A percentile compares a stretch with the other conserved stretches of the same genome.
Conservation (phyloP, 768 basidiomycete genomes). For the Amanita rubescens region DNA sequence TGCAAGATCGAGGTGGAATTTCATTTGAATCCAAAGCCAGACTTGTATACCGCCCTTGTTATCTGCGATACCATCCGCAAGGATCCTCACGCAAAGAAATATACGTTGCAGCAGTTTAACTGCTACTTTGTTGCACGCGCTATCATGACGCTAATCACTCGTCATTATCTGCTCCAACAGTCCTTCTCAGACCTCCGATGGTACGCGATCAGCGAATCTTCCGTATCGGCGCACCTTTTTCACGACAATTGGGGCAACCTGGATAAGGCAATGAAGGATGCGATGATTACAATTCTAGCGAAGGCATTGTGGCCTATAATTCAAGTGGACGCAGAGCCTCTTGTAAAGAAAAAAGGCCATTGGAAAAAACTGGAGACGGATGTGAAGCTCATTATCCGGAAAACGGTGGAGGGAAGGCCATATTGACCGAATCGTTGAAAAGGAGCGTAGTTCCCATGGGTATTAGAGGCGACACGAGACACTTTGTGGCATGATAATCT, state of each 20-base stretch:
- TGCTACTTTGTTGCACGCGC: slow-evolving; percentile 3
- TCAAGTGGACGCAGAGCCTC: not conserved
- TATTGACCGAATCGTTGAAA: not conserved
- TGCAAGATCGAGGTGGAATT: not conserved
- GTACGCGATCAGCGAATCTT: not conserved
- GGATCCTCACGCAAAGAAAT: not conserved
- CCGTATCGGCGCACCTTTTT: not conserved
- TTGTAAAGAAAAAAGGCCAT: not conserved
- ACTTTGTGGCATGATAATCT: not conserved
- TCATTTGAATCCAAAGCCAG: not conserved
- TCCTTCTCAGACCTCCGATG: not conserved
- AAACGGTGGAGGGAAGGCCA: not conserved
- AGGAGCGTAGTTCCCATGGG: not conserved
- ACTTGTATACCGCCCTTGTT: not conserved
- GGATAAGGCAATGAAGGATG: not conserved
- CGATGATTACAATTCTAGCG: not conserved
- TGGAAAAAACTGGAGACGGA: not conserved
- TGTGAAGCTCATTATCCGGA: not conserved
- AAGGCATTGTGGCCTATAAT: not conserved
- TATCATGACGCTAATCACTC: not conserved
- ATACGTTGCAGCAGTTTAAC: not conserved
- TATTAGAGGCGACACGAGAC: not conserved
- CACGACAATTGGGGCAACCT: not conserved
- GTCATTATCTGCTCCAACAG: not conserved
- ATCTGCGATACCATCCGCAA: not conserved